Evolutionary conservation across 2,329 filamentous ascomycete genomes (phyloP).

Genomic region (Plectosphaerella cucumerina): DNA sequence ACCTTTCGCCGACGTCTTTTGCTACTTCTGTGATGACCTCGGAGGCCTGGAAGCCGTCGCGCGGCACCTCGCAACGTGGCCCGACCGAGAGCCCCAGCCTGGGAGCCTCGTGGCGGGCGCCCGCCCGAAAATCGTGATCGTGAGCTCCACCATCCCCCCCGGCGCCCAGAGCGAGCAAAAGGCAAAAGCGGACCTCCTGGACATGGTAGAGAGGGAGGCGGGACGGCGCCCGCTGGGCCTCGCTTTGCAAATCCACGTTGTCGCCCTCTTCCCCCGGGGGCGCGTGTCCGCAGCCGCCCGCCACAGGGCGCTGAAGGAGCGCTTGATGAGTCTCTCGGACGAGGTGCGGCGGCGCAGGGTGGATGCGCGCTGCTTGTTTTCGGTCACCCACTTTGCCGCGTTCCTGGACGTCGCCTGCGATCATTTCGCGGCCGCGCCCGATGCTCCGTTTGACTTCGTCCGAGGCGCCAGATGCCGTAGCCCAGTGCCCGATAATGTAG

Average conservation of each 20-base stretch:
- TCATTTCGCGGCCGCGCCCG: not conserved
- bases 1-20: constrained; percentile 3
- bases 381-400: not conserved
- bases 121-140: not conserved
- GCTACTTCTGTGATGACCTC: constrained; percentile 3
- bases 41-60: constrained; percentile 1
- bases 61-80: not conserved
- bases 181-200: not conserved
- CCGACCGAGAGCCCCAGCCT: not conserved
- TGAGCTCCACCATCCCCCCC: not conserved
- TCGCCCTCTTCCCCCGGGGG: not conserved
- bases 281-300: not conserved
- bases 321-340: not conserved
- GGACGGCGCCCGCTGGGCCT: not conserved
- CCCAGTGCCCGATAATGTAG: not conserved
- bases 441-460: constrained; percentile 3
- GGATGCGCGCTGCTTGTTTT: constrained; percentile 3
- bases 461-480: not conserved
- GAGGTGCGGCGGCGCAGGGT: constrained; percentile 1
- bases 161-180: not conserved
- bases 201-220: not conserved
- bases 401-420: not conserved
- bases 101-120: not conserved
- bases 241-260: not conserved
- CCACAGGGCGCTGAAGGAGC: constrained; percentile 1